Conservation (phyloP, 2,329 filamentous ascomycete genomes). For the Penicillium thymicola region DNA sequence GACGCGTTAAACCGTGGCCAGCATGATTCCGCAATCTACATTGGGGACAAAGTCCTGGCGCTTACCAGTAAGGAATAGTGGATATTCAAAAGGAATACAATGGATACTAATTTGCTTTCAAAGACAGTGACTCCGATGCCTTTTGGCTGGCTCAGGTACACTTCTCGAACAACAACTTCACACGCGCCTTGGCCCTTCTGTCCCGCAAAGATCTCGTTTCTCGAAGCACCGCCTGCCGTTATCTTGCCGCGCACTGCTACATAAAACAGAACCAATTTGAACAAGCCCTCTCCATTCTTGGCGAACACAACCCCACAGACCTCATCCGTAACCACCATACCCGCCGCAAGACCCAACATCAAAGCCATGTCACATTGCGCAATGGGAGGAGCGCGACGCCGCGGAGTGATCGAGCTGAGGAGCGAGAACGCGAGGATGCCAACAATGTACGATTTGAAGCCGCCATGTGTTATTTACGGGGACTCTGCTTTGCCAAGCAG, state of each 20-base stretch:
- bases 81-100: background rate
- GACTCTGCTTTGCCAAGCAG: conserved; percentile 92
- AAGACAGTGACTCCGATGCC: conserved; percentile 89
- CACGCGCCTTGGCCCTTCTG: conserved; percentile 81
- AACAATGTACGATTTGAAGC: conserved; percentile 84
- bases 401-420: conserved; percentile 56
- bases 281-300: conserved; percentile 79
- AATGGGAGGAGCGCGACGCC: conserved; percentile 47
- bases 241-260: conserved; percentile 89
- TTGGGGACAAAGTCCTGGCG: conserved; percentile 93
- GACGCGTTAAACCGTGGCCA: conserved; percentile 95
- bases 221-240: conserved; percentile 81
- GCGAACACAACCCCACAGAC: conserved; percentile 90
- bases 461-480: conserved; percentile 93
- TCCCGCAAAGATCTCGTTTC: conserved; percentile 76
- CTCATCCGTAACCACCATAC: conserved; percentile 68
- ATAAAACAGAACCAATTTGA: conserved; percentile 90
- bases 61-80: conserved; percentile 65
- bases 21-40: conserved; percentile 93
- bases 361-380: conserved; percentile 49
- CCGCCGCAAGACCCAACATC: conserved; percentile 68
- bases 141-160: conserved; percentile 99
- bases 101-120: conserved; percentile 5
- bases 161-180: conserved; percentile 93
- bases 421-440: conserved; percentile 65